Evolutionary conservation across 192 early-diverging fungal genomes (phyloP).

Genomic region (Rhizophagus prolifer): DNA sequence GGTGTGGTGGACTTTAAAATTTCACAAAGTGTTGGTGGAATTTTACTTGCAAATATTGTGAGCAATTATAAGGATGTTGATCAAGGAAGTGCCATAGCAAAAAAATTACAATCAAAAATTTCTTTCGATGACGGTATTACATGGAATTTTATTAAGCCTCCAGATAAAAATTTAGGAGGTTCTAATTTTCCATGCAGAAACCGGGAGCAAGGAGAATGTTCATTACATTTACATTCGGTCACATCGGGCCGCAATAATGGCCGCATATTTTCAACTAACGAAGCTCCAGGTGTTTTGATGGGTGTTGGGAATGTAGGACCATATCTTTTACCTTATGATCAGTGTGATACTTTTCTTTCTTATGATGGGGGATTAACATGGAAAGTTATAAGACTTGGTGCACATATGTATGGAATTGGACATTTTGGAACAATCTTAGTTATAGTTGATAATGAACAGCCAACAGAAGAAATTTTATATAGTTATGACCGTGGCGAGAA

Average conservation of each 20-base stretch:
- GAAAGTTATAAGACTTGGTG: conserved; percentile 61
- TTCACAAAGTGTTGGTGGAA: conserved; percentile 77
- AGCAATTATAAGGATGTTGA: conserved; percentile 69
- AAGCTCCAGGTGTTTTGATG: conserved; percentile 83
- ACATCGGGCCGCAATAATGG: conserved; percentile 68
- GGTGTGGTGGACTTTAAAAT: conserved; percentile 92
- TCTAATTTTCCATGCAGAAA: conserved; percentile 54
- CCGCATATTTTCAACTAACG: conserved; percentile 66
- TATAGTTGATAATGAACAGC: conserved; percentile 60
- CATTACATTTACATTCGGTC: conserved; percentile 85
- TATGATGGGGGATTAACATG: conserved; percentile 82
- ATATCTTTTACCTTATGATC: conserved; percentile 64
- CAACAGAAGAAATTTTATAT: conserved; percentile 62
- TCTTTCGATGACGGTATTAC: conserved; percentile 84
- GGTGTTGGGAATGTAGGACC: conserved; percentile 88
- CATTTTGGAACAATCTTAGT: conserved; percentile 82
- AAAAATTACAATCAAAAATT: conserved; percentile 70
- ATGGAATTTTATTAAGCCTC: conserved; percentile 74
- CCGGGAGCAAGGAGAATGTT: conserved; percentile 58
- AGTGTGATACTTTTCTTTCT: conserved; percentile 85
- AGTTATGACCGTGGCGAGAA: conserved; percentile 76
- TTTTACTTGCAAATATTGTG: conserved; percentile 84
- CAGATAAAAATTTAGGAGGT: conserved; percentile 56
- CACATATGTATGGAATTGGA: conserved; percentile 82
- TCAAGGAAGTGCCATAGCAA: conserved; percentile 36